Conservation (phyloP, 176 grass and related monocot species). For the Rhipidocladum racemiflorum region DNA sequence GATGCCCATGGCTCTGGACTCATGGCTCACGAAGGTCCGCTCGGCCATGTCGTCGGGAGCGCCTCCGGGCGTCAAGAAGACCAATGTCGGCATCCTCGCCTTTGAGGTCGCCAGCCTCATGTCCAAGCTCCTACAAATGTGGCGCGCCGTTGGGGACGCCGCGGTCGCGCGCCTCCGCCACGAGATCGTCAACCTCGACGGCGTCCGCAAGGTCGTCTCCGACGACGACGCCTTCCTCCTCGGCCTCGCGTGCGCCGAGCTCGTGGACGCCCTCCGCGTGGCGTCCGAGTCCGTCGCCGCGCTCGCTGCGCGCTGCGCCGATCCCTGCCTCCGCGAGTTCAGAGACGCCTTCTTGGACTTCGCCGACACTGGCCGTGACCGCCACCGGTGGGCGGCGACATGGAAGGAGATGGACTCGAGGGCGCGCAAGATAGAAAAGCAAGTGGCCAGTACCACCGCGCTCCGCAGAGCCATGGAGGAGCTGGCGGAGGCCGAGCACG, state of each 20-base stretch:
- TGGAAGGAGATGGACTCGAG: conserved; percentile 75
- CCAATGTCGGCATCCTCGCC: conserved; percentile 65
- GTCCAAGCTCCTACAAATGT: conserved; percentile 70
- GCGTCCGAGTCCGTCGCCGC: conserved; percentile 43
- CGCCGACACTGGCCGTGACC: conserved; percentile 54
- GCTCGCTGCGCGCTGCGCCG: conserved; percentile 48
- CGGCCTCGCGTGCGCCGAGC: conserved; percentile 64
- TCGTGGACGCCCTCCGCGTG: conserved; percentile 56
- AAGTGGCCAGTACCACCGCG: conserved; percentile 41
- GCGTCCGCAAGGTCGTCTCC: conserved; percentile 74
- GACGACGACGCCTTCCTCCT: conserved; percentile 69
- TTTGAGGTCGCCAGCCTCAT: conserved; percentile 70
- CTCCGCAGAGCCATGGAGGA: conserved; percentile 74
- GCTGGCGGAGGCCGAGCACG: conserved; percentile 59
- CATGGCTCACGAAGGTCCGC: conserved; percentile 75
- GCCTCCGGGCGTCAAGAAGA: neutral
- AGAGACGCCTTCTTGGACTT: conserved; percentile 47
- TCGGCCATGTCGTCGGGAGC: conserved; percentile 45
- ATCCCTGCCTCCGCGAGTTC: conserved; percentile 51
- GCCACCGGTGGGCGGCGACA: conserved; percentile 52
- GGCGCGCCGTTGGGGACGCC: conserved; percentile 61
- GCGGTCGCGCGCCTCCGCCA: conserved; percentile 52
- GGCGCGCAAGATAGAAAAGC: conserved; percentile 61
- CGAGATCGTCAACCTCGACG: conserved; percentile 48
- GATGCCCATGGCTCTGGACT: conserved; percentile 60